Evolutionary conservation across 495 filamentous ascomycete species (phyloP).

Genomic region (Penicillium waksmanii): DNA sequence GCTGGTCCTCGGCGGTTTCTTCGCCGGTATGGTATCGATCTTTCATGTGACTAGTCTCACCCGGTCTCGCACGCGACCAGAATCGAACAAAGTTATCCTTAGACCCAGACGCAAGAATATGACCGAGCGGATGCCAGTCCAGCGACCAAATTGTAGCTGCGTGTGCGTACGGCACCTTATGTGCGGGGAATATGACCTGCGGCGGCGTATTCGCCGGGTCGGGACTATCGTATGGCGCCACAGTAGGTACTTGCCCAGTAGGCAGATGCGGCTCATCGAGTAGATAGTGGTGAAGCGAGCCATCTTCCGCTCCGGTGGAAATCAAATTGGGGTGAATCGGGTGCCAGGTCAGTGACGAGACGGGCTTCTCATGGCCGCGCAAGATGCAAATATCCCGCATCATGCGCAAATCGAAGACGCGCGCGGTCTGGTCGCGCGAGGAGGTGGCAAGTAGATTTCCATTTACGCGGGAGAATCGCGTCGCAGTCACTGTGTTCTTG

Average conservation of each 20-base stretch:
- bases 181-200: conserved; percentile 86
- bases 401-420: conserved; percentile 94
- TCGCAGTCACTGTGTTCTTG: conserved; percentile 93
- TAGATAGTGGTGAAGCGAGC: conserved; percentile 87
- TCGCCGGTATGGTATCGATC: conserved; percentile 96
- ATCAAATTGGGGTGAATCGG: conserved; percentile 85
- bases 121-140: conserved; percentile 95
- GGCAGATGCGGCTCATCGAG: conserved; percentile 90
- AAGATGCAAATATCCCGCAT: conserved; percentile 96
- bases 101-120: conserved; percentile 96
- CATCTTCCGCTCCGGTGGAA: conserved; percentile 88
- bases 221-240: conserved; percentile 81
- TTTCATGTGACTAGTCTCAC: conserved; percentile 79
- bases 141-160: conserved; percentile 95
- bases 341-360: conserved; percentile 92
- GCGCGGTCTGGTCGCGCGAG: conserved; percentile 86
- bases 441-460: conserved; percentile 87
- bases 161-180: conserved; percentile 82
- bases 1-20: conserved; percentile 73
- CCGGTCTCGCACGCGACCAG: conserved; percentile 88
- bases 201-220: conserved; percentile 77
- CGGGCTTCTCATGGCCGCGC: conserved; percentile 91
- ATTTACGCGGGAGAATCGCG: conserved; percentile 80
- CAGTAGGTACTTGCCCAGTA: conserved; percentile 61
- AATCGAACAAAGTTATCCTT: conserved; percentile 97